Evolutionary conservation across 2,329 filamentous ascomycete genomes (phyloP).

Genomic region (Fusarium brachygibbosum): DNA sequence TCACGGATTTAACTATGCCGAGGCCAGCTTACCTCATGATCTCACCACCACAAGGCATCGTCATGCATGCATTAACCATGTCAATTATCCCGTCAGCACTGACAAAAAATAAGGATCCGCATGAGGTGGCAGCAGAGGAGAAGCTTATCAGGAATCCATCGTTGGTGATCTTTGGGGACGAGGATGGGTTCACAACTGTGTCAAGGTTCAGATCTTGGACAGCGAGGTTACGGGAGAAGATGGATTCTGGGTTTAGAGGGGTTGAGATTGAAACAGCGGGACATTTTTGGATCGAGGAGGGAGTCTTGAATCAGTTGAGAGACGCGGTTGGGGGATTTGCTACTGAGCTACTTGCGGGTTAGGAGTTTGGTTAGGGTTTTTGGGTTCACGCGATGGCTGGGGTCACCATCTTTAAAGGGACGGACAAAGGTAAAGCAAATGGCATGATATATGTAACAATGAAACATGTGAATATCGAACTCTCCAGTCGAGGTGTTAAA

Average conservation of each 20-base stretch:
- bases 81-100: constrained; percentile 61
- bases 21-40: constrained; percentile 72
- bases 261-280: constrained; percentile 67
- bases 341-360: constrained; percentile 33
- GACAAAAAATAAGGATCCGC: constrained; percentile 43
- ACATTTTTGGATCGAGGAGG: constrained; percentile 74
- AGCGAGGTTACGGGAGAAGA: constrained; percentile 60
- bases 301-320: constrained; percentile 56
- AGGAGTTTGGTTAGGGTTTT: not conserved
- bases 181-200: constrained; percentile 78
- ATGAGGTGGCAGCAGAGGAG: constrained; percentile 58
- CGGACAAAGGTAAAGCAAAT: constrained; percentile 41
- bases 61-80: constrained; percentile 73
- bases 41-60: constrained; percentile 73
- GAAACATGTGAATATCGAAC: not conserved
- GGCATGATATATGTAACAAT: not conserved
- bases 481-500: not conserved
- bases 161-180: constrained; percentile 79
- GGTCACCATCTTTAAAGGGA: constrained; percentile 59
- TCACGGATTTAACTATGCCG: constrained; percentile 55
- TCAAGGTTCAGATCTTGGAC: constrained; percentile 77
- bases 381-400: not conserved
- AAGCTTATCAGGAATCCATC: constrained; percentile 72
- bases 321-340: constrained; percentile 49
- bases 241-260: constrained; percentile 61